These are phyloP conservation scores for Eimeria necatrix DNA, from an alignment of 169 alveolate genomes.

Conservation along the genomic window DNA sequence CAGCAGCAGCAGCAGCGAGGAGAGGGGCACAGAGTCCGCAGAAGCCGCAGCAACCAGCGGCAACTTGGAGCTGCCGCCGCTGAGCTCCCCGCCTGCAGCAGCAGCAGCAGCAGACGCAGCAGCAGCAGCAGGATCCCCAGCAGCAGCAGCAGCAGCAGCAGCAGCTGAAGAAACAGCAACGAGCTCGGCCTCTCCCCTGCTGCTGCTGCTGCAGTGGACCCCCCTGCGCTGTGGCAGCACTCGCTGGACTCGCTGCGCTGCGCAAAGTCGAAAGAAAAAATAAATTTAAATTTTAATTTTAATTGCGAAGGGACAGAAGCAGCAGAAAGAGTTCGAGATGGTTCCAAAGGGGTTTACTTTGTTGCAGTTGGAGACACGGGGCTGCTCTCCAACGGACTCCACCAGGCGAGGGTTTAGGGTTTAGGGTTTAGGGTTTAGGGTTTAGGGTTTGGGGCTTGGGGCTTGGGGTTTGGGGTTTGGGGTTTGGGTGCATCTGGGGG, in stretches of 20 bases:
- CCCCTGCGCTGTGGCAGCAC: slow-evolving; percentile 37
- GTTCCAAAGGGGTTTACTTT: slow-evolving; percentile 45
- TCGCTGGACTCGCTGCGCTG: slow-evolving; percentile 50
- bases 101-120: too few relatives aligned
- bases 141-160: too few relatives aligned
- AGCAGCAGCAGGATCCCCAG: too few relatives aligned
- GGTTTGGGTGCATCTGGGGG: too few relatives aligned
- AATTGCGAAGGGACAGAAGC: slow-evolving; percentile 55
- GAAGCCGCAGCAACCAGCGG: too few relatives aligned
- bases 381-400: neutral
- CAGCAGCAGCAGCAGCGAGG: neutral
- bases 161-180: too few relatives aligned
- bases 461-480: too few relatives aligned
- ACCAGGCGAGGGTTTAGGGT: neutral
- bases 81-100: too few relatives aligned
- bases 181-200: too few relatives aligned
- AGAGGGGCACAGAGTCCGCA: neutral
- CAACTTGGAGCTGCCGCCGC: too few relatives aligned
- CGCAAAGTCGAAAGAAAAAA: neutral
- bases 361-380: slow-evolving; percentile 59
- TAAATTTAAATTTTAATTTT: neutral
- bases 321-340: neutral
- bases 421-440: too few relatives aligned
- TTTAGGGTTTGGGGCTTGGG: too few relatives aligned
- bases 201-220: slow-evolving; percentile 12